Evolutionary conservation across 768 basidiomycete genomes (phyloP).

Genomic region (Leccinum sublutescens): DNA sequence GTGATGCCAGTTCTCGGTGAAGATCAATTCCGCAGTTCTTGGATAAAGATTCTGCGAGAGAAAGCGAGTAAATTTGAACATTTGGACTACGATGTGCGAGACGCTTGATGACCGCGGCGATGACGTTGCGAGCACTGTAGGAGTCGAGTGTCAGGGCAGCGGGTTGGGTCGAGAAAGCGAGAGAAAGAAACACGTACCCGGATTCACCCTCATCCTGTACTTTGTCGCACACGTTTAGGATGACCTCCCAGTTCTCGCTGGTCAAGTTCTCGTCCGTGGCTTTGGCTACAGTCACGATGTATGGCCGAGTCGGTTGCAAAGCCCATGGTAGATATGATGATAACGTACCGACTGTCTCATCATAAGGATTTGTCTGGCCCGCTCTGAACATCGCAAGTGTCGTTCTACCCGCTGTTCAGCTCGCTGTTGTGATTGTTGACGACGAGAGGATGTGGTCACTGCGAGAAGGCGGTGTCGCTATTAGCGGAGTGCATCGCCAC

Average conservation of each 20-base stretch:
- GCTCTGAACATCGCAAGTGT: conserved; percentile 63
- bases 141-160: conserved; percentile 16
- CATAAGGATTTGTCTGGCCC: conserved; percentile 71
- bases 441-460: conserved; percentile 15
- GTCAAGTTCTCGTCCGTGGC: conserved; percentile 98
- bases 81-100: conserved; percentile 93
- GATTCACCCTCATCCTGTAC: conserved; percentile 84
- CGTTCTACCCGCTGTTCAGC: conserved; percentile 5
- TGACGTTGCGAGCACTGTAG: conserved; percentile 78
- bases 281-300: conserved; percentile 57
- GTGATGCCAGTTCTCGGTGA: conserved; percentile 83
- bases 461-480: conserved; percentile 33
- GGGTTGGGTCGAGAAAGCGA: conserved; percentile 1
- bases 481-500: conserved; percentile 10
- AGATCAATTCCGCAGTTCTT: conserved; percentile 87
- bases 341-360: conserved; percentile 85
- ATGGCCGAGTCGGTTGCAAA: conserved; percentile 2
- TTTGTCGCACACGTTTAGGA: conserved; percentile 94
- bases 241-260: conserved; percentile 93
- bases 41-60: conserved; percentile 81
- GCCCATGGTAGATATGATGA: conserved; percentile 4
- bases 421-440: conserved; percentile 19
- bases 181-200: conserved; percentile 51
- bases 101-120: conserved; percentile 84
- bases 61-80: conserved; percentile 91